These are phyloP conservation scores for Ichthyophthirius multifiliis DNA, from an alignment of 169 alveolate genomes.

Conservation along the genomic window DNA sequence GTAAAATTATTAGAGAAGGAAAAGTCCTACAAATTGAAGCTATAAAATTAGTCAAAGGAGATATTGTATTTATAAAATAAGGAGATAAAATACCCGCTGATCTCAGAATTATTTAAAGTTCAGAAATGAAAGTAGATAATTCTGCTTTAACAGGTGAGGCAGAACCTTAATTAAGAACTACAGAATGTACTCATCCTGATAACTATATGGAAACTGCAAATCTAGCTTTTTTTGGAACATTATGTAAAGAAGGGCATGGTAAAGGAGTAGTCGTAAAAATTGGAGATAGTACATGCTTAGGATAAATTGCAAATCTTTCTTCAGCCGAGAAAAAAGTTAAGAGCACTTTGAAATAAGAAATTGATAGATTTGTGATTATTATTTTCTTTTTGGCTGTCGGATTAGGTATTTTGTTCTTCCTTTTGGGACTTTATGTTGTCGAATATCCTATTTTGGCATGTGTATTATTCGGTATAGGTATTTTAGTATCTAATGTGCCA, in stretches of 20 bases:
- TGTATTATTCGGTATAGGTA: conserved; percentile 80
- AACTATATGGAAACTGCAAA: conserved; percentile 57
- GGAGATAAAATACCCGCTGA: conserved; percentile 86
- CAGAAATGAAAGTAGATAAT: conserved; percentile 74
- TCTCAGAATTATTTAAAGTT: conserved; percentile 59
- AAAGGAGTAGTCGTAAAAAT: conserved; percentile 76
- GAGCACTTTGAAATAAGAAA: conserved; percentile 79
- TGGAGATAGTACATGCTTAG: conserved; percentile 85
- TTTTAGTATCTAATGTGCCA: conserved; percentile 85
- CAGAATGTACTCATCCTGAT: conserved; percentile 38
- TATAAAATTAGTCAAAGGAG: conserved; percentile 67
- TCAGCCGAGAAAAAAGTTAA: conserved; percentile 61
- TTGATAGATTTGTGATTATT: conserved; percentile 74
- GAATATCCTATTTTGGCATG: conserved; percentile 66
- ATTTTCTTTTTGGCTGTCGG: conserved; percentile 75
- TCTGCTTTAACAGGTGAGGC: conserved; percentile 82
- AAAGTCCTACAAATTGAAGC: conserved; percentile 41
- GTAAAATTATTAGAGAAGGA: conserved; percentile 68
- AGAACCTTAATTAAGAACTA: conserved; percentile 45
- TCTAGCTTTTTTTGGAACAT: conserved; percentile 75
- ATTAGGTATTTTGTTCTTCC: conserved; percentile 75
- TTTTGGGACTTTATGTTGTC: conserved; percentile 32
- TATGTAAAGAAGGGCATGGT: conserved; percentile 49
- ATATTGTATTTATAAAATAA: conserved; percentile 53
- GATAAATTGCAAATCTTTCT: conserved; percentile 84